These are phyloP conservation scores for Helotiales sp. DNA, from an alignment of 2,329 filamentous ascomycete genomes.

Conservation along the genomic window DNA sequence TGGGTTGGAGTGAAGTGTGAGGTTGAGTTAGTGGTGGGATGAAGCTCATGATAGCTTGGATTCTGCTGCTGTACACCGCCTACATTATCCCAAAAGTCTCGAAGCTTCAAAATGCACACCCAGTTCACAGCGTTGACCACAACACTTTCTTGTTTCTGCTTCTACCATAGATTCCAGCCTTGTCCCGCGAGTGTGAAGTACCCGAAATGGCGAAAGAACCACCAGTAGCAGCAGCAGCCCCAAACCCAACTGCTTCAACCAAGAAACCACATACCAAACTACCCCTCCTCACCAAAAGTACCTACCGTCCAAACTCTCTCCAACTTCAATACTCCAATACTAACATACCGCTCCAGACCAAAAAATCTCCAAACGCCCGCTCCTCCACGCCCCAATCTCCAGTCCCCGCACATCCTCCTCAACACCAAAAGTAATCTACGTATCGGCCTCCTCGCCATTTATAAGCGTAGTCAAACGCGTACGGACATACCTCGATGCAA, in stretches of 20 bases:
- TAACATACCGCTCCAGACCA: constrained; percentile 31
- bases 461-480: constrained; percentile 42
- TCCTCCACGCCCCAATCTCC: constrained; percentile 42
- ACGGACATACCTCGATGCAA: constrained; percentile 34
- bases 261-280: constrained; percentile 29
- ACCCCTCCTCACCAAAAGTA: constrained; percentile 33
- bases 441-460: constrained; percentile 40
- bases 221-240: not conserved
- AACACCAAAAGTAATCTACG: constrained; percentile 40
- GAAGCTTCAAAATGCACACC: not conserved
- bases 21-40: not conserved
- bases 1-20: not conserved
- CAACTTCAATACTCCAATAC: not conserved
- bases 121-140: not conserved
- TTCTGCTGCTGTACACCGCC: constrained; percentile 8
- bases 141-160: not conserved
- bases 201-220: constrained; percentile 26
- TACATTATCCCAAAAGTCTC: not conserved
- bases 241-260: not conserved
- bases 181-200: not conserved
- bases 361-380: constrained; percentile 43
- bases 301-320: not conserved
- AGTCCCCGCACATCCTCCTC: constrained; percentile 30
- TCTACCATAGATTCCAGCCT: not conserved
- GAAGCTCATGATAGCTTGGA: constrained; percentile 2